These are phyloP conservation scores for Myriangium duriaei DNA, from an alignment of 2,329 filamentous ascomycete genomes.

Conservation along the genomic window DNA sequence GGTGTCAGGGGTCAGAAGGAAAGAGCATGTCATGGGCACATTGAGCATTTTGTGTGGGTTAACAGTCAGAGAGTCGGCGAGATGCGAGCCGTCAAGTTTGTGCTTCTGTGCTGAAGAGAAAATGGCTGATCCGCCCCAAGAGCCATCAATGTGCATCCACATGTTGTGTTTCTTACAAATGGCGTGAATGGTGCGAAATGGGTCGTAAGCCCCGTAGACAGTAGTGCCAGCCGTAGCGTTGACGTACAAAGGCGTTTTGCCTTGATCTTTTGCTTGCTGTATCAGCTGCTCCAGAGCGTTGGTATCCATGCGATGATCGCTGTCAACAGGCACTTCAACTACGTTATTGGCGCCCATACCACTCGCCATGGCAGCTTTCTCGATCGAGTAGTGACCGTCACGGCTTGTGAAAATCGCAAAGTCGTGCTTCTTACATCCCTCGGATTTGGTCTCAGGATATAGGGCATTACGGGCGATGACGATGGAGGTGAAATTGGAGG, in stretches of 20 bases:
- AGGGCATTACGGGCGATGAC: constrained; percentile 79
- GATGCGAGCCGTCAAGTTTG: constrained; percentile 57
- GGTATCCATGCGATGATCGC: constrained; percentile 57
- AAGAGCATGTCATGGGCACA: constrained; percentile 80
- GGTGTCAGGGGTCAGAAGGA: constrained; percentile 69
- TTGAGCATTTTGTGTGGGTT: constrained; percentile 98
- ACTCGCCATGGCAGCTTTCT: constrained; percentile 86
- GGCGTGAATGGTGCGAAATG: constrained; percentile 54
- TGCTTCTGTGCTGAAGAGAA: constrained; percentile 54
- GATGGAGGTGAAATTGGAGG: constrained; percentile 74
- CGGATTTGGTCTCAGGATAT: constrained; percentile 62
- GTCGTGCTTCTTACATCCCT: constrained; percentile 51
- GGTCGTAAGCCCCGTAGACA: constrained; percentile 80
- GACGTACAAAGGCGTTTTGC: constrained; percentile 80
- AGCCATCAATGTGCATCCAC: constrained; percentile 89
- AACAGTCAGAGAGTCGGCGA: constrained; percentile 71
- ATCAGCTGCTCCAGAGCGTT: constrained; percentile 52
- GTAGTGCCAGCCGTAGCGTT: constrained; percentile 94
- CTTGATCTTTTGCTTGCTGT: constrained; percentile 47
- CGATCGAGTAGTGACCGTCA: constrained; percentile 88
- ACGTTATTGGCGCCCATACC: constrained; percentile 70
- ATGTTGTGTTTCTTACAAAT: constrained; percentile 61
- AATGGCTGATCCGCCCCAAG: constrained; percentile 75
- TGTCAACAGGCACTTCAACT: constrained; percentile 61
- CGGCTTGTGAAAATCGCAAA: constrained; percentile 81